Evolutionary conservation across 495 filamentous ascomycete species (phyloP).

Genomic region (Lasiosphaeris hirsuta): DNA sequence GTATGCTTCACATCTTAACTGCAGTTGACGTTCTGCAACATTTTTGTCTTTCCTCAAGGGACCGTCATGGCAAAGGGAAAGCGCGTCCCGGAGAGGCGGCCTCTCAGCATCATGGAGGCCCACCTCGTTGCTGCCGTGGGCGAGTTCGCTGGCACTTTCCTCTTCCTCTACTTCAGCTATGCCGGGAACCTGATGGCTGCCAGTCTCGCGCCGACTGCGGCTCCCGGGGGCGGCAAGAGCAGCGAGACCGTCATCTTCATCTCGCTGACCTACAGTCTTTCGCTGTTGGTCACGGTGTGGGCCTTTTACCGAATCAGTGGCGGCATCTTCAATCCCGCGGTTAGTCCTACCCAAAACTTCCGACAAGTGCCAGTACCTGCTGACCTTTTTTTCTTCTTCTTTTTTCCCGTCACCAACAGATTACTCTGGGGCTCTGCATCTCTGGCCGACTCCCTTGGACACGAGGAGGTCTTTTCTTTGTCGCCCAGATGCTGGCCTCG

Average conservation of each 20-base stretch:
- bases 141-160: constrained; percentile 48
- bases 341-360: constrained; percentile 29
- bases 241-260: constrained; percentile 29
- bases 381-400: background rate
- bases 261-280: constrained; percentile 52
- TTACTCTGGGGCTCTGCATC: constrained; percentile 50
- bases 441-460: constrained; percentile 46
- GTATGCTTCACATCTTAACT: no score
- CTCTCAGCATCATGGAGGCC: constrained; percentile 19
- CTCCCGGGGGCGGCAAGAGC: constrained; percentile 21
- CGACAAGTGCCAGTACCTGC: background rate
- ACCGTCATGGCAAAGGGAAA: background rate
- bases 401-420: constrained; percentile 16
- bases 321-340: constrained; percentile 64
- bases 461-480: constrained; percentile 47
- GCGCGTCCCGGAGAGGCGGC: background rate
- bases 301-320: constrained; percentile 64
- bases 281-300: constrained; percentile 64
- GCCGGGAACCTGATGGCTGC: constrained; percentile 34
- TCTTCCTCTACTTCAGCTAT: constrained; percentile 54
- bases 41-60: no score
- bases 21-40: no score
- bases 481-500: constrained; percentile 50
- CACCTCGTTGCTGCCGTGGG: constrained; percentile 37
- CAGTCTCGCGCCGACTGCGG: constrained; percentile 24